These are phyloP conservation scores for Pichia sp. DNA, from an alignment of 1,139 yeast genomes.

Conservation along the genomic window DNA sequence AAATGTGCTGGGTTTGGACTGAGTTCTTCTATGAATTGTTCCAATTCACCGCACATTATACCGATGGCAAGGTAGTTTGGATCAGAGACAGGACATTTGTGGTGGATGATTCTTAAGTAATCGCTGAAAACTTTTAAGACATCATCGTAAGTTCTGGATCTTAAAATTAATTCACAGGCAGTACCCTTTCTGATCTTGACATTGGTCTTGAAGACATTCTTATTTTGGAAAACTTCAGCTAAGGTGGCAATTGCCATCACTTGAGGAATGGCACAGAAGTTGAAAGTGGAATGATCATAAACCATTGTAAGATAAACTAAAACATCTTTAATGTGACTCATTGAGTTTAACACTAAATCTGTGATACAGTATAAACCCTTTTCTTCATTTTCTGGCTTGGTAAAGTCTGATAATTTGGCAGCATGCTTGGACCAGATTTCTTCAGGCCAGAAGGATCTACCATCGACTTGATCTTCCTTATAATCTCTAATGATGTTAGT, in stretches of 20 bases:
- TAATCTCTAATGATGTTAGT: slow-evolving; percentile 96
- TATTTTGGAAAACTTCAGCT: slow-evolving; percentile 82
- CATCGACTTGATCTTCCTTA: slow-evolving; percentile 88
- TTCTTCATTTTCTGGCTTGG: slow-evolving; percentile 42
- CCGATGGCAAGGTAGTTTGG: slow-evolving; percentile 87
- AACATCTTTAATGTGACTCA: slow-evolving; percentile 76
- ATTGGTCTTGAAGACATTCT: slow-evolving; percentile 62
- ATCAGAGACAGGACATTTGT: slow-evolving; percentile 73
- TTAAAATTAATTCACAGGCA: slow-evolving; percentile 73
- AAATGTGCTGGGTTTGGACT: slow-evolving; percentile 50
- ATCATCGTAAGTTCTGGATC: slow-evolving; percentile 71
- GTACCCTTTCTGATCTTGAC: slow-evolving; percentile 95
- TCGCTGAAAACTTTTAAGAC: slow-evolving; percentile 73
- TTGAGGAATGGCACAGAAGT: slow-evolving; percentile 96
- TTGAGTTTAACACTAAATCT: slow-evolving; percentile 77
- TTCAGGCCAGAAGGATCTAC: slow-evolving; percentile 94
- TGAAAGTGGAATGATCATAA: slow-evolving; percentile 79
- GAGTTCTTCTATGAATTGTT: slow-evolving; percentile 77
- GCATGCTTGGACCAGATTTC: slow-evolving; percentile 90
- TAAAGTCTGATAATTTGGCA: slow-evolving; percentile 58
- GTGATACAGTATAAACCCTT: slow-evolving; percentile 75
- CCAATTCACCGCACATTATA: slow-evolving; percentile 82
- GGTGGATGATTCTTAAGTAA: slow-evolving; percentile 75
- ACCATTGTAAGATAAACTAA: slow-evolving; percentile 74
- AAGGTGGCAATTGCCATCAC: slow-evolving; percentile 98